Evolutionary conservation across 2,329 filamentous ascomycete genomes (phyloP), one percentile per base, ranked within the genome.

Genomic region (Colletotrichum lindemuthianum): DNA sequence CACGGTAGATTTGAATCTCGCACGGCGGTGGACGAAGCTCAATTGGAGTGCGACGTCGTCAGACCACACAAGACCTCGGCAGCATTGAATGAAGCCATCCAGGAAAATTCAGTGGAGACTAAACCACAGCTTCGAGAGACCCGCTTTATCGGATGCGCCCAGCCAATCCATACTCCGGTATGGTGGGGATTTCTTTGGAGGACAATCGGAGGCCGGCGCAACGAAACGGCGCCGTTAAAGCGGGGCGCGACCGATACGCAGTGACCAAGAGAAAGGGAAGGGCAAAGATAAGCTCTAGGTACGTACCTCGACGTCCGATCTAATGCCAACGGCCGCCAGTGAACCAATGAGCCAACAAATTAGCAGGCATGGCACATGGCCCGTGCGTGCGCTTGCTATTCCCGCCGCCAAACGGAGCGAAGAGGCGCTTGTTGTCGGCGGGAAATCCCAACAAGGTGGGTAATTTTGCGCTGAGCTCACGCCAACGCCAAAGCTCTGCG

Each of bases 41-140:
- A 48, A 65, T 65, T 52, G 51, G 13, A 44, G 24, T 15, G 37
- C 13, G 40, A 54, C 51, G 51, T 52, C 24, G 51, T 61, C 45
- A 56, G 59, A 43, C 51, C 24, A 51, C 40, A n/a, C 11, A 13
- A 13, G 24, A 43, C 45, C 15, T 45, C 33, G 16, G 44, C 43
- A 15, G 39, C 44, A 10, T 34, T 61, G 33, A 37, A 55, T 60
- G 66, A 67, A 68, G 66, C 66, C 59, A 65, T 68, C 64, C 56
- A 55, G 58, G 67, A 68, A 68, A 64, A 58, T 67, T 54, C 53
- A 54, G 55, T 64, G 56, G 66, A 34, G 56, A 52, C 24, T 4
- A 24, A 24, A 24, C 24, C 4, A 24, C 24, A 24, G 24, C 24
- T 24, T 4, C 24, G 24, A 24, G 24, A 1, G 24, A 24, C 24